Conservation (phyloP, 768 basidiomycete genomes). For the Termitomyces sp. region DNA sequence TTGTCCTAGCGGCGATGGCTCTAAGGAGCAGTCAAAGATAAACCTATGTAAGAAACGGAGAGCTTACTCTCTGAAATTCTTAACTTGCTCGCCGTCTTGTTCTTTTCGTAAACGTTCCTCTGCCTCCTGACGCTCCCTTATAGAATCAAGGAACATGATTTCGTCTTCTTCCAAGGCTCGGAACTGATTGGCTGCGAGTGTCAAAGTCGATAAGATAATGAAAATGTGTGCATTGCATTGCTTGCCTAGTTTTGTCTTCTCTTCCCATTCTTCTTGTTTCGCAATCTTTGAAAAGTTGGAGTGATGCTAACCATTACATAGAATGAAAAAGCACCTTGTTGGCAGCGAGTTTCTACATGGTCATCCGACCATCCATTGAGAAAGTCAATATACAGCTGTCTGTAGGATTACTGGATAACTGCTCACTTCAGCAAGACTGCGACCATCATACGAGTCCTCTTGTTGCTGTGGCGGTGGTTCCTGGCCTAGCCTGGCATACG, state of each 20-base stretch:
- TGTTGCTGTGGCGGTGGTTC: slow-evolving; percentile 74
- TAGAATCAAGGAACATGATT: slow-evolving; percentile 81
- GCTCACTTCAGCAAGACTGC: slow-evolving; percentile 85
- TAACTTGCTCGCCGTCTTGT: slow-evolving; percentile 75
- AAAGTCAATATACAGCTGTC: slow-evolving; percentile 38
- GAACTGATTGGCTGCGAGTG: slow-evolving; percentile 71
- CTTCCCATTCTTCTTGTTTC: slow-evolving; percentile 93
- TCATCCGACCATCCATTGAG: slow-evolving; percentile 36
- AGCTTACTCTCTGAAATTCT: slow-evolving; percentile 69
- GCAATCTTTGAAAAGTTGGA: slow-evolving; percentile 49
- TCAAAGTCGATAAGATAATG: slow-evolving; percentile 4
- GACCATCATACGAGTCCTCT: slow-evolving; percentile 77
- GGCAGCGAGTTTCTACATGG: slow-evolving; percentile 77
- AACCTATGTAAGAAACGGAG: not conserved
- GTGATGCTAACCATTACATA: not conserved
- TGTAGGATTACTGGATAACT: slow-evolving; percentile 10
- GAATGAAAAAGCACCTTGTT: slow-evolving; percentile 55
- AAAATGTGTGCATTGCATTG: not conserved
- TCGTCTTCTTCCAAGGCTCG: slow-evolving; percentile 88
- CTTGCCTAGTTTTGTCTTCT: slow-evolving; percentile 71
- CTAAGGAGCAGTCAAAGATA: slow-evolving; percentile 19
- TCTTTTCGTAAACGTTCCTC: slow-evolving; percentile 74
- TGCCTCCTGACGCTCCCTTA: slow-evolving; percentile 68
- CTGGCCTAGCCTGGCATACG: slow-evolving; percentile 83
- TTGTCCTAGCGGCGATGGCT: slow-evolving; percentile 65